Base-by-base conservation (phyloP, 805 yeast species). In the Wickerhamiella domercqiae region DNA sequence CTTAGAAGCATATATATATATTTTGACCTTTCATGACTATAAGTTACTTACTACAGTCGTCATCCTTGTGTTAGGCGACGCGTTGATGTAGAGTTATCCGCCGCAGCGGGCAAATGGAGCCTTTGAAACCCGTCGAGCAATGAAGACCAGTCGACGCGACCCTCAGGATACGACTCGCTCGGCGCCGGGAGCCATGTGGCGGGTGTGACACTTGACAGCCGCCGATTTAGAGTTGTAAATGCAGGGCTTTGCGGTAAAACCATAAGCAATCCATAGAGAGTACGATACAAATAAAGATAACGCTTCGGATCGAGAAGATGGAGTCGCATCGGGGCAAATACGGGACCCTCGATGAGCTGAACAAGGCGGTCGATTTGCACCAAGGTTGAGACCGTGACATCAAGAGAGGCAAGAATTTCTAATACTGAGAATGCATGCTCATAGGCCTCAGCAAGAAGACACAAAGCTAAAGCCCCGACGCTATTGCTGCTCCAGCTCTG, bases 241-340 rank as follows among this genome's bases (percentile, higher is more conserved):
- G 97, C 94, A 9, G 81, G 70, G 0, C 95, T 82, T 54, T 90
- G 98, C 0, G 98, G 98, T 35, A 90, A 59, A 4, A 90, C 66
- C 98, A 90, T 90, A 41, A 90, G 62, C 21, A 90, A 68, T 1
- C 97, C 98, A 54, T 83, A 90, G 21, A 90, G 66, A 37, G 94
- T 80, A 53, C 83, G 82, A 64, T 78, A 81, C 24, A 90, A 60
- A 50, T 69, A 79, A 1, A 93, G 93, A 52, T 79, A 69, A 44
- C 69, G 71, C 34, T 76, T 81, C 1, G 95, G 95, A 51, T 82
- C 93, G 34, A 90, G 61, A n/a, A 90, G 62, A 56, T 87, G 95
- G 38, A 90, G 62, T 41, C 98, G 69, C 45, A 86, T 65, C 48
- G 79, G 75, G 5, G 93, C 77, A 56, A 90, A 86, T 2, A 84